Evolutionary conservation across 2,329 filamentous ascomycete genomes (phyloP).

Genomic region (Pseudogymnoascus sp.): DNA sequence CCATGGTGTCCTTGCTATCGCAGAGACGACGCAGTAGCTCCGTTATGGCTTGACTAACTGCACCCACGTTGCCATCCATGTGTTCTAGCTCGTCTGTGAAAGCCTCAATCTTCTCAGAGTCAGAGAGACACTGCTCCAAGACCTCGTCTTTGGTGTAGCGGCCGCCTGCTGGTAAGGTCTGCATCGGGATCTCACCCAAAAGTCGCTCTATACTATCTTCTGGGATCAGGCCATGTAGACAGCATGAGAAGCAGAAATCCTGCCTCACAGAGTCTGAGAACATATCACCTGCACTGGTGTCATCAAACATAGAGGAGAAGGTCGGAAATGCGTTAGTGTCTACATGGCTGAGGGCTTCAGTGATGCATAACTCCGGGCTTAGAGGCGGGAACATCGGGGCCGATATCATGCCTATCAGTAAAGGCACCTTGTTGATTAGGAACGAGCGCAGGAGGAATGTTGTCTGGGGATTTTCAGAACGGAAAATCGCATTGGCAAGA

Average conservation of each 20-base stretch:
- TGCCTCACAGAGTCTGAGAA: constrained; percentile 60
- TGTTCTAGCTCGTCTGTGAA: constrained; percentile 76
- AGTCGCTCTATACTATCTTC: constrained; percentile 70
- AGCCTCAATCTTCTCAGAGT: constrained; percentile 65
- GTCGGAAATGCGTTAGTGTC: constrained; percentile 56
- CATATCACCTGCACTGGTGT: constrained; percentile 43
- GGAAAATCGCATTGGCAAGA: constrained; percentile 76
- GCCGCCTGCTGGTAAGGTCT: constrained; percentile 64
- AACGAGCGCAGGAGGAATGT: constrained; percentile 77
- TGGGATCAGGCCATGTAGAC: constrained; percentile 75
- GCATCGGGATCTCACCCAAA: constrained; percentile 75
- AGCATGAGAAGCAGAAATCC: constrained; percentile 85
- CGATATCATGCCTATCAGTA: constrained; percentile 50
- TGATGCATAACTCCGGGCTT: constrained; percentile 55
- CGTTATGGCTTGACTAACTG: constrained; percentile 68
- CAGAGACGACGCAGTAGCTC: constrained; percentile 65
- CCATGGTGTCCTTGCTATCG: constrained; percentile 66
- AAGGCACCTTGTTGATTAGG: constrained; percentile 64
- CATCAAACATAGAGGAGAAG: constrained; percentile 55
- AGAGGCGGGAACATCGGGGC: constrained; percentile 49
- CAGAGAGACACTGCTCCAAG: constrained; percentile 66
- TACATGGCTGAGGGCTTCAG: constrained; percentile 54
- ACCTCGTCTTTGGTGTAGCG: constrained; percentile 72
- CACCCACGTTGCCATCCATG: constrained; percentile 85
- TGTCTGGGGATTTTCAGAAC: constrained; percentile 49